phyloP scores from a whole-genome alignment of 1,139 yeast genomes.

The Arxiozyma slooffiae region DNA sequence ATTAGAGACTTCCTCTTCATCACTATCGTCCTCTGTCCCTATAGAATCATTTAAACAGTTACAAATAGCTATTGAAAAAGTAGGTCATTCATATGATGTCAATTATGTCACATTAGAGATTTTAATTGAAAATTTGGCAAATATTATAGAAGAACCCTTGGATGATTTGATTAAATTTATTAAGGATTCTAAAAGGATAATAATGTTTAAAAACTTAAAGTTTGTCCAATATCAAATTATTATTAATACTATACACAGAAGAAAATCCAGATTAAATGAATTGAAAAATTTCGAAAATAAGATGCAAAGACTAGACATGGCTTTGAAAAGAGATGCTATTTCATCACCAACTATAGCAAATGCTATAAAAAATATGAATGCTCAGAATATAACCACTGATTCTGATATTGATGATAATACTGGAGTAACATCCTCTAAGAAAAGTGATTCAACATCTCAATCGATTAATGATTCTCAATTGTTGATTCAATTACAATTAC shows the following conservation, averaged over 20 bases:
- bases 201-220: conserved; percentile 63
- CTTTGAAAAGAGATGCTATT: conserved; percentile 15
- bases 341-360: conserved; percentile 10
- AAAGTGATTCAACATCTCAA: background rate
- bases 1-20: conserved; percentile 42
- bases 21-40: conserved; percentile 16
- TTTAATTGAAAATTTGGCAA: conserved; percentile 54
- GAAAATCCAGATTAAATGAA: conserved; percentile 21
- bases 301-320: conserved; percentile 28
- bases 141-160: conserved; percentile 70
- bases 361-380: conserved; percentile 2
- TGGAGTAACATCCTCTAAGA: background rate
- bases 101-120: conserved; percentile 66
- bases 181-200: conserved; percentile 54
- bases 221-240: conserved; percentile 53
- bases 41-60: background rate
- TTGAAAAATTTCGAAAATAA: conserved; percentile 30
- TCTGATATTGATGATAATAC: background rate
- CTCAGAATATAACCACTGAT: background rate
- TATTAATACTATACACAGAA: conserved; percentile 30
- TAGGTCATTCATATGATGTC: conserved; percentile 80
- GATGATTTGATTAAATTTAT: conserved; percentile 78
- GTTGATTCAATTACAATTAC: conserved; percentile 11
- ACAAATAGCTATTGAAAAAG: conserved; percentile 45
- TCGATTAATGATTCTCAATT: conserved; percentile 1